Evolutionary conservation across 2,329 filamentous ascomycete species (phyloP).

Genomic region (Scedosporium minutisporum): DNA sequence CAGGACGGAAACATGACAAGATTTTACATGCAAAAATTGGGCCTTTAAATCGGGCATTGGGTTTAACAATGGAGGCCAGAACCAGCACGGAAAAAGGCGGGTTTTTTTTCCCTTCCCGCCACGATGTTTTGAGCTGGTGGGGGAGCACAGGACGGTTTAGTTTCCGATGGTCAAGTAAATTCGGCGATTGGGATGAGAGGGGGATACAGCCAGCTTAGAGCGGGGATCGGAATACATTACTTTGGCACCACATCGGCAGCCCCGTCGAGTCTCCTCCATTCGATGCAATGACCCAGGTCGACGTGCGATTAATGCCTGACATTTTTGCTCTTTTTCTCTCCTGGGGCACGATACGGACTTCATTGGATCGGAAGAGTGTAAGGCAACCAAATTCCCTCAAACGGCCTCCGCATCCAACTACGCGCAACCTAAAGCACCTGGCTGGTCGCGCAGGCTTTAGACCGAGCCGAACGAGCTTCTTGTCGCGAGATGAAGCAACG

Average conservation of each 20-base stretch:
- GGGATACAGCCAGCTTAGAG: too few species aligned
- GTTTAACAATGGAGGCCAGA: not conserved
- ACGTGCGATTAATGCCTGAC: not conserved
- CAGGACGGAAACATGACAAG: not conserved
- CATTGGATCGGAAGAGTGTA: not conserved
- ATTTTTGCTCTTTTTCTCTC: not conserved
- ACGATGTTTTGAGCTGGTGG: not conserved
- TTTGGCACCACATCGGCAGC: too few species aligned
- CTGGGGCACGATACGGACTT: not conserved
- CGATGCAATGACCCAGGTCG: not conserved
- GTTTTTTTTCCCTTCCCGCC: not conserved
- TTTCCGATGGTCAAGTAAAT: not conserved
- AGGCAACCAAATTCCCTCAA: not conserved
- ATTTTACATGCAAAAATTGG: not conserved
- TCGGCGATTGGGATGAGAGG: not conserved
- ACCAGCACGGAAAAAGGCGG: too few species aligned
- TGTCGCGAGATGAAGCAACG: not conserved
- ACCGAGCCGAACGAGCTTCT: not conserved
- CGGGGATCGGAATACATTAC: too few species aligned
- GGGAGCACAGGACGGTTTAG: not conserved
- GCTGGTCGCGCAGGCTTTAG: not conserved
- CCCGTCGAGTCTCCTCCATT: not conserved
- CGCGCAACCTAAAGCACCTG: not conserved
- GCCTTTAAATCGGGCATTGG: not conserved
- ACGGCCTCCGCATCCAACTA: not conserved